Evolutionary conservation across 2,329 filamentous ascomycete genomes (phyloP), one percentile per base, ranked within the genome.

Genomic region (Fusarium sp.): DNA sequence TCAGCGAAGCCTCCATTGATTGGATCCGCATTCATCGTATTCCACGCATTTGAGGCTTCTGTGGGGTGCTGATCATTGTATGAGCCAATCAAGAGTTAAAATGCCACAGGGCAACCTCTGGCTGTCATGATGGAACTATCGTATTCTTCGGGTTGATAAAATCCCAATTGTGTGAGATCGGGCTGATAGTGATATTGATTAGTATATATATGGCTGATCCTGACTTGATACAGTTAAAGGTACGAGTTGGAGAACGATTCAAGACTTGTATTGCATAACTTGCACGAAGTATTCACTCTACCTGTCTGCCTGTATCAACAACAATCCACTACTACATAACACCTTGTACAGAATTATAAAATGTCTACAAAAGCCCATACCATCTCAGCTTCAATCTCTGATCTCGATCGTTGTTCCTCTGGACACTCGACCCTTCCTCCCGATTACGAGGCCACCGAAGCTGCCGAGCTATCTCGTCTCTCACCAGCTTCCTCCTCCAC

Each of bases 1-100:
- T 52, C 63, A 49, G 29, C 48, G 48, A 49, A 55, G 57, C 33
- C 41, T 42, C 53, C 54, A 38, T 53, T 66, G 31, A 57, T 68
- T 63, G 58, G 49, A 50, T 65, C 61, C 70, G 71, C 68, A 65
- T 70, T 70, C 68, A 48, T 73, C 71, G 71, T 73, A 71, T 73
- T 70, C 48, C 48, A 37, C 53, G 21, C 33, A 25, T 50, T 31
- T 29, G 29, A 8, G 41, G n/a, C 19, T 1, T 6, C 2, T 17
- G 56, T 56, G 65, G 67, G 44, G 35, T 29, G 9, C 17, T 25
- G 37, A 60, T 55, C 38, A 35, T 1, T 0, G 14, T 10, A 35
- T 10, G 27, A 27, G 21, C 67, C 65, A 70, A 70, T 66, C 38
- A 57, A 19, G 9, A 10, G 4, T 13, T 14, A 25, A 25, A 14